Evolutionary conservation across 257 asterid genomes (phyloP).

Genomic region (Leonotis leonurus): DNA sequence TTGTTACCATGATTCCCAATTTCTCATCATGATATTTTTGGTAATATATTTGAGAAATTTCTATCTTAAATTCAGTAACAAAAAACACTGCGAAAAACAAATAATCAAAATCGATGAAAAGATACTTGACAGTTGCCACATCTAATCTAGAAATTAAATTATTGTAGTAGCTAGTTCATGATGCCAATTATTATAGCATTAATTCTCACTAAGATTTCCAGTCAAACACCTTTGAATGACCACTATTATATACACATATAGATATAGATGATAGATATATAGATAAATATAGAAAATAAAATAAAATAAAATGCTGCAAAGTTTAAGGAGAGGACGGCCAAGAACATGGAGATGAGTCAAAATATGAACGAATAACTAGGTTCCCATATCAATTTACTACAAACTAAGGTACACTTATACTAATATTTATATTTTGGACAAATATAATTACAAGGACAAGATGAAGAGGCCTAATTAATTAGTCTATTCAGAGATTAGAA

Average conservation of each 20-base stretch:
- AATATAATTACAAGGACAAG: constrained; percentile 26
- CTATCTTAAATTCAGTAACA: not conserved
- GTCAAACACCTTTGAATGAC: constrained; percentile 8
- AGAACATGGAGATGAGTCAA: constrained; percentile 27
- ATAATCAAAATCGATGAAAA: too few relatives aligned
- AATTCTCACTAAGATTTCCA: not conserved
- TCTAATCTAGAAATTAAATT: too few relatives aligned
- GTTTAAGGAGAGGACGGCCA: constrained; percentile 23
- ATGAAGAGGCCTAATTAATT: constrained; percentile 22
- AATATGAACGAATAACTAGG: constrained; percentile 30
- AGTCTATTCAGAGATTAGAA: constrained; percentile 30
- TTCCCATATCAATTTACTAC: constrained; percentile 19
- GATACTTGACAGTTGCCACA: too few relatives aligned
- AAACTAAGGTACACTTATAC: constrained; percentile 18
- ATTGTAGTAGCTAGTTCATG: too few relatives aligned
- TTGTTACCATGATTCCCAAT: not conserved
- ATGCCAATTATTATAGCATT: not conserved
- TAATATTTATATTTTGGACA: constrained; percentile 1
- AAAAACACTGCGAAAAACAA: too few relatives aligned
- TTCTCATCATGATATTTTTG: not conserved
- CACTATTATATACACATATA: not conserved
- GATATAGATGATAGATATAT: too few relatives aligned
- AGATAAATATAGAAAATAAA: not conserved
- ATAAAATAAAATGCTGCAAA: constrained; percentile 16
- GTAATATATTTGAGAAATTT: not conserved